Conservation (phyloP, 441 rosid genomes). For the Pelargonium exstipulatum region DNA sequence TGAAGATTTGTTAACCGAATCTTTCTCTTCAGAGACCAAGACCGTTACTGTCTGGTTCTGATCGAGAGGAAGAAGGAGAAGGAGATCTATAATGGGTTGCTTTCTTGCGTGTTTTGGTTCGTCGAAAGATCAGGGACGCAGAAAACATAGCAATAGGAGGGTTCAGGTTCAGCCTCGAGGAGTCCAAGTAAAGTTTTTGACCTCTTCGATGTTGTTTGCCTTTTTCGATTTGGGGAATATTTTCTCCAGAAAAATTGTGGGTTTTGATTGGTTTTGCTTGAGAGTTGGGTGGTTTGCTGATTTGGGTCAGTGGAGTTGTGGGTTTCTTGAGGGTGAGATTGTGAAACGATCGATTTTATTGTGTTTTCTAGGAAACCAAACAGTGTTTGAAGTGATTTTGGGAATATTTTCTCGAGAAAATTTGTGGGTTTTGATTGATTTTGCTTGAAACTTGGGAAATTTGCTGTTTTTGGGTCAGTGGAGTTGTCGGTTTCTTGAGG, state of each 20-base stretch:
- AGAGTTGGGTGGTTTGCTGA: background rate
- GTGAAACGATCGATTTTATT: background rate
- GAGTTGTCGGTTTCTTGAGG: too few species aligned
- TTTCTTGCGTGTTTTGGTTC: constrained; percentile 24
- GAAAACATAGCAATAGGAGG: constrained; percentile 14
- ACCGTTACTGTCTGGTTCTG: background rate
- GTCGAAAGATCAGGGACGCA: constrained; percentile 18
- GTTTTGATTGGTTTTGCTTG: background rate
- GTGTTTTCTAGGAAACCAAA: background rate
- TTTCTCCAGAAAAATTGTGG: background rate
- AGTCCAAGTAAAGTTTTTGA: constrained; percentile 4
- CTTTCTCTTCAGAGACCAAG: background rate
- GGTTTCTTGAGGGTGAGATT: background rate
- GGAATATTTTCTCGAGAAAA: too few species aligned
- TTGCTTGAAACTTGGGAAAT: too few species aligned
- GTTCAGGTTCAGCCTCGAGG: constrained; percentile 15
- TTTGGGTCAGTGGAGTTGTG: background rate
- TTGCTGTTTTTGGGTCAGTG: too few species aligned
- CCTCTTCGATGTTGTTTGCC: background rate
- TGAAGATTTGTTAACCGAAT: background rate
- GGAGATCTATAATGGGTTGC: constrained; percentile 21
- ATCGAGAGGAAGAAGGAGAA: background rate
- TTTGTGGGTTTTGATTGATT: too few species aligned
- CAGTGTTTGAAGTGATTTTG: background rate
- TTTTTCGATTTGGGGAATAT: too few species aligned